Percentiles rank a stretch among this genome's conserved stretches.
Evolutionary conservation across 1,139 yeast species (phyloP).

Genomic region (Yamadazyma songkhlaensis): DNA sequence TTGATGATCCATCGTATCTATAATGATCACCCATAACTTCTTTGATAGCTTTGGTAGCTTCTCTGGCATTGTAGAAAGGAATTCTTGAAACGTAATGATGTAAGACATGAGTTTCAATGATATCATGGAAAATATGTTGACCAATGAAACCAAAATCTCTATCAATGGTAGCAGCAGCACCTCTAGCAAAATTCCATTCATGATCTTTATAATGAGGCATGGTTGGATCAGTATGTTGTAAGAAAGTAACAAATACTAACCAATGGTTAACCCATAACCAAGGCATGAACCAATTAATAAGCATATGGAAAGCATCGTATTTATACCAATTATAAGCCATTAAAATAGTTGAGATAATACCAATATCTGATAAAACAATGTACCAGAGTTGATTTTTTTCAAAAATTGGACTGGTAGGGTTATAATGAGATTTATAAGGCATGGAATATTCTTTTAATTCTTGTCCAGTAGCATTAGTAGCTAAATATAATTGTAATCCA

Average conservation of each 20-base stretch:
- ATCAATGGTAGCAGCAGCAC: slow-evolving; percentile 87
- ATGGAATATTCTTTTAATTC: slow-evolving; percentile 50
- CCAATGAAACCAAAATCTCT: slow-evolving; percentile 83
- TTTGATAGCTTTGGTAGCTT: slow-evolving; percentile 73
- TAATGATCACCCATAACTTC: slow-evolving; percentile 84
- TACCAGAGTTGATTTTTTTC: slow-evolving; percentile 69
- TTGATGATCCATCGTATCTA: slow-evolving; percentile 62
- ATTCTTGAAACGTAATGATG: slow-evolving; percentile 84
- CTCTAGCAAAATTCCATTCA: slow-evolving; percentile 85
- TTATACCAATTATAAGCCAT: slow-evolving; percentile 64
- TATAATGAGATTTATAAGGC: slow-evolving; percentile 55
- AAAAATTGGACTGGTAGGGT: slow-evolving; percentile 71
- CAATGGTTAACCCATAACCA: slow-evolving; percentile 84
- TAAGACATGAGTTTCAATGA: slow-evolving; percentile 84
- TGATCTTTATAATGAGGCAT: slow-evolving; percentile 74
- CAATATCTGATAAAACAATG: slow-evolving; percentile 70
- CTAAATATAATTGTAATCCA: slow-evolving; percentile 69
- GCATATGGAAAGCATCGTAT: slow-evolving; percentile 63
- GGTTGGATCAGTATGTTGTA: slow-evolving; percentile 80
- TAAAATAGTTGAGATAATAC: slow-evolving; percentile 53
- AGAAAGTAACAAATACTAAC: slow-evolving; percentile 81
- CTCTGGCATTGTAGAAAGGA: slow-evolving; percentile 83
- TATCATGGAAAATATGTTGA: slow-evolving; percentile 78
- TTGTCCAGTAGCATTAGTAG: slow-evolving; percentile 78
- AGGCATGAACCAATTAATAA: slow-evolving; percentile 74